These are phyloP conservation scores for Turritis glabra DNA, from an alignment of 345 rosid genomes.

Conservation along the genomic window DNA sequence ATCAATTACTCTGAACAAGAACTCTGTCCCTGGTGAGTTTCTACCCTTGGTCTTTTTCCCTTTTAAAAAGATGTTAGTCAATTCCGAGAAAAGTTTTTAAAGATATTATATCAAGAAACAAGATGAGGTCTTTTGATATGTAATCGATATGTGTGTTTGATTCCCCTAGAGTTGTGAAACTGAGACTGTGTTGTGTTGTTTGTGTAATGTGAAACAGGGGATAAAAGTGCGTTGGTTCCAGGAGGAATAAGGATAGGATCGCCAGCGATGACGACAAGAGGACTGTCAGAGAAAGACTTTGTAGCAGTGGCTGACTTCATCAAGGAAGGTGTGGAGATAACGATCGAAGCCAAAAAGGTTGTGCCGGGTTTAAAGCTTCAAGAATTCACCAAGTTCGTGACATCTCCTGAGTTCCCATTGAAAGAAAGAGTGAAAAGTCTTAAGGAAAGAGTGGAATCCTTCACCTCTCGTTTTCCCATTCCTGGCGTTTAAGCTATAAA, in stretches of 20 bases:
- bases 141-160: too few relatives aligned
- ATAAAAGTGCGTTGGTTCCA: slow-evolving; percentile 83
- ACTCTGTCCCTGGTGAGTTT: slow-evolving; percentile 79
- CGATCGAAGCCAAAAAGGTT: slow-evolving; percentile 58
- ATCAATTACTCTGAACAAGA: slow-evolving; percentile 88
- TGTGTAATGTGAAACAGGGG: slow-evolving; percentile 50
- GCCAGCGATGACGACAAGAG: slow-evolving; percentile 96
- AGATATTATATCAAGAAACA: too few relatives aligned
- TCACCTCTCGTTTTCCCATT: slow-evolving; percentile 71
- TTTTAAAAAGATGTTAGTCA: too few relatives aligned
- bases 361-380: slow-evolving; percentile 72
- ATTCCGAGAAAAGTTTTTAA: too few relatives aligned
- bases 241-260: slow-evolving; percentile 94
- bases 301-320: slow-evolving; percentile 65
- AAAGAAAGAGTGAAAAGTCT: slow-evolving; percentile 54
- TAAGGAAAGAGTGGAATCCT: slow-evolving; percentile 61
- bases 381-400: slow-evolving; percentile 70
- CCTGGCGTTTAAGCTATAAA: slow-evolving; percentile 60
- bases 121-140: too few relatives aligned
- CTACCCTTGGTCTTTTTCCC: too few relatives aligned
- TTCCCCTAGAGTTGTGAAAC: too few relatives aligned
- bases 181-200: slow-evolving; percentile 2
- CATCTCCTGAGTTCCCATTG: slow-evolving; percentile 60
- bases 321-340: slow-evolving; percentile 79
- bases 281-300: slow-evolving; percentile 74